phyloP scores from a whole-genome alignment of 176 grass and related monocot genomes.

The Chrysopogon serrulatus region DNA sequence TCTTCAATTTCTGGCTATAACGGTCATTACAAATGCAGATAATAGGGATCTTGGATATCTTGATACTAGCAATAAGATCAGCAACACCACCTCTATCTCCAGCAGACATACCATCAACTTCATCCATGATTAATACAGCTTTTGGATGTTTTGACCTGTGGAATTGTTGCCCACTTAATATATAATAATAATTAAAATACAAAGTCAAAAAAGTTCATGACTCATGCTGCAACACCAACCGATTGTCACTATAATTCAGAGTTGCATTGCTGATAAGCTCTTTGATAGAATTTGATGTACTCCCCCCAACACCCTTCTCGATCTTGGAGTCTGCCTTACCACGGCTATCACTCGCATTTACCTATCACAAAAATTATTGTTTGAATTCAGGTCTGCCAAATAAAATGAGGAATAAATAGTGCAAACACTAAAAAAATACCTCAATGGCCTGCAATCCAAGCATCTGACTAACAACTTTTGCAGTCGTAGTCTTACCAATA shows the following conservation, averaged over 20 bases:
- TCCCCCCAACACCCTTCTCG: constrained; percentile 88
- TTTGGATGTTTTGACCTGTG: constrained; percentile 65
- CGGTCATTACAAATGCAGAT: constrained; percentile 98
- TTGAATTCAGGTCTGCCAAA: not conserved
- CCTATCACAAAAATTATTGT: constrained; percentile 39
- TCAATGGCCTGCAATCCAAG: constrained; percentile 92
- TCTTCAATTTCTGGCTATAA: constrained; percentile 98
- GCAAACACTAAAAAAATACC: constrained; percentile 41
- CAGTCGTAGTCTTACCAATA: constrained; percentile 94
- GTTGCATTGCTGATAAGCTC: constrained; percentile 88
- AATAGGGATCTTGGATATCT: constrained; percentile 96
- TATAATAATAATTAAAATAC: not conserved
- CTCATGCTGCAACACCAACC: constrained; percentile 39
- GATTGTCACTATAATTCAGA: constrained; percentile 59
- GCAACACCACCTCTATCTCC: constrained; percentile 99
- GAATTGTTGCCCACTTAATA: constrained; percentile 34
- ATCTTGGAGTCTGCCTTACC: constrained; percentile 98
- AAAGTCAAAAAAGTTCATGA: constrained; percentile 16
- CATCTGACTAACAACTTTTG: constrained; percentile 96
- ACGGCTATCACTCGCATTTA: constrained; percentile 99
- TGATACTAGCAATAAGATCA: constrained; percentile 99
- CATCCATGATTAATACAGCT: constrained; percentile 96
- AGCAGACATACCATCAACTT: constrained; percentile 99
- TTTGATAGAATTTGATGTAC: constrained; percentile 96
- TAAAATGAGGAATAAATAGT: constrained; percentile 24